Evolutionary conservation across 495 filamentous ascomycete species (phyloP), one percentile per base, ranked within the genome.

Genomic region (Aspergillus olivimuriae): DNA sequence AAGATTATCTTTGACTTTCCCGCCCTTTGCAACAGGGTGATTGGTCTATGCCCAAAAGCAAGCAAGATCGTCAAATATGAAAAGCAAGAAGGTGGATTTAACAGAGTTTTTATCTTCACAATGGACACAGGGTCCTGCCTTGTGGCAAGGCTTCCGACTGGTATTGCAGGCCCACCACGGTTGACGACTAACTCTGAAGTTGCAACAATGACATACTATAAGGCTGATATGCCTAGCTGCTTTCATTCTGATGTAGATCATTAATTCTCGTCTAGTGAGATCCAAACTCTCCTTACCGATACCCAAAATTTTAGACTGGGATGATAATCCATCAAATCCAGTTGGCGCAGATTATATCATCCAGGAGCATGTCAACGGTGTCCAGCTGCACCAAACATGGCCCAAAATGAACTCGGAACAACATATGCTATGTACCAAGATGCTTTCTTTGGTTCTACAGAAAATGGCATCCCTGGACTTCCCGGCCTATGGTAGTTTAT

Each of bases 321-420:
- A 51, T 41, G 58, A 70, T 46, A 39, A 65, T 35, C 47, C 49
- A 6, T 61, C 55, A 24, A 72, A 65, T 45, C 33, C 62, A 21
- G 53, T 66, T 30, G 65, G 68, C 19, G 48, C 47, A 10, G 68
- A 75, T 44, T 73, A 74, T 41, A 73, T 75, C 42, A 69, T 75
- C 28, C 60, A 65, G 52, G 63, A 72, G 47, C 54, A 66, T 53
- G 61, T 54, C 3, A 18, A 16, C 5, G 69, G 70, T 39, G 46
- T 68, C 40, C 60, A 55, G 31, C 30, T 73, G 43, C 58, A 68
- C 39, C 43, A 66, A 39, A 47, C 36, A 34, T 72, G 68, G 68
- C 54, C 53, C 30, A 39, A 34, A 33, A 71, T 75, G 67, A 55
- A 50, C 44, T 34, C 46, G 17, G 39, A 57, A 28, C 58, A 73